These are phyloP conservation scores for Lactarius hengduanensis DNA, from an alignment of 768 basidiomycete genomes.

Conservation along the genomic window DNA sequence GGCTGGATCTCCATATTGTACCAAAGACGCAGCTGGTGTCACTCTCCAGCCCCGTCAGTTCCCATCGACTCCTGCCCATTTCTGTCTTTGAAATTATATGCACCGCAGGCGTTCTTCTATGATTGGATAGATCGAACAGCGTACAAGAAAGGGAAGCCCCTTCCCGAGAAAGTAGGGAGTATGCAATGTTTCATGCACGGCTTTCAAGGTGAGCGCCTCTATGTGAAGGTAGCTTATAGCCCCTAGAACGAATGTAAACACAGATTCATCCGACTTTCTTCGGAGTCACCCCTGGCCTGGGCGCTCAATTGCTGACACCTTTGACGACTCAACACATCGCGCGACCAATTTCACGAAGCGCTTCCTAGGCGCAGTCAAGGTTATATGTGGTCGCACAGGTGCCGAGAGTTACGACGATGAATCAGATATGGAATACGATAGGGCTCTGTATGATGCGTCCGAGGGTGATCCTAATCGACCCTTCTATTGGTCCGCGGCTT, in stretches of 20 bases:
- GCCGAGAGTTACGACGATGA: slow-evolving; percentile 63
- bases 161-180: slow-evolving; percentile 88
- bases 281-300: slow-evolving; percentile 88
- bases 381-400: slow-evolving; percentile 85
- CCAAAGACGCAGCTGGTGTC: slow-evolving; percentile 84
- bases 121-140: slow-evolving; percentile 86
- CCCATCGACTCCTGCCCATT: background rate
- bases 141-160: slow-evolving; percentile 75
- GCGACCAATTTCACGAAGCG: slow-evolving; percentile 68
- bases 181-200: slow-evolving; percentile 89
- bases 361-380: slow-evolving; percentile 62
- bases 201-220: slow-evolving; percentile 54
- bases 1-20: slow-evolving; percentile 75
- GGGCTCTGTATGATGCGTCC: slow-evolving; percentile 62
- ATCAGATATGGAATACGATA: slow-evolving; percentile 72
- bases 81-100: background rate
- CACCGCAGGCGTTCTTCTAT: slow-evolving; percentile 79
- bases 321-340: slow-evolving; percentile 79
- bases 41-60: slow-evolving; percentile 62
- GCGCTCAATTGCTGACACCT: slow-evolving; percentile 78
- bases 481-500: slow-evolving; percentile 78
- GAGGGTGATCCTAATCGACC: slow-evolving; percentile 58
- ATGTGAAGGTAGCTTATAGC: background rate
- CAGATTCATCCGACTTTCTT: slow-evolving; percentile 86
- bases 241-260: background rate